These are phyloP conservation scores for Lactarius sanguifluus DNA, from an alignment of 768 basidiomycete species.

Conservation along the genomic window DNA sequence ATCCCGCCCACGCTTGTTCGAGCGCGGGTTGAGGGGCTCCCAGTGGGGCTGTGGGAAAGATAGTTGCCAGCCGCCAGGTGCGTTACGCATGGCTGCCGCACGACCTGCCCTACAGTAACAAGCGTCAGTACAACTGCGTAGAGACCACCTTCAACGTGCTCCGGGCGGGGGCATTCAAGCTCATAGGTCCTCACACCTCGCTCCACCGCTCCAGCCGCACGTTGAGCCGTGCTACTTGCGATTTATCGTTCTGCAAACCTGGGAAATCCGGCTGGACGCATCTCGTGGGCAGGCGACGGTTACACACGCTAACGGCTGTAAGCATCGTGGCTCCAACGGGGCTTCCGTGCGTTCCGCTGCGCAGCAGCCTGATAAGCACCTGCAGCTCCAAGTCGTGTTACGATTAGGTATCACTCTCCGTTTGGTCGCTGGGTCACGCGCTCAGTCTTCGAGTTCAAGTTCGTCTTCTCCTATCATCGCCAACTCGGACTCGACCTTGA, in stretches of 20 bases:
- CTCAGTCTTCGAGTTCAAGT: not conserved
- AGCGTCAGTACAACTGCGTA: not conserved
- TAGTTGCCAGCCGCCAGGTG: not conserved
- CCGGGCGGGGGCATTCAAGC: not conserved
- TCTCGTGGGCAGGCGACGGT: not conserved
- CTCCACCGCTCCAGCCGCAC: not conserved
- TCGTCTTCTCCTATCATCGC: not conserved
- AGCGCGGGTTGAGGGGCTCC: not conserved
- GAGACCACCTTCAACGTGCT: not conserved
- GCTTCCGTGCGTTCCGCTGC: not conserved
- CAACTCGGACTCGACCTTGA: not conserved
- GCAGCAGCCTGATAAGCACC: not conserved
- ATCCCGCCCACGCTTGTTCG: not conserved
- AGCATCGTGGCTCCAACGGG: constrained; percentile 1
- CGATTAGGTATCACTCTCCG: not conserved
- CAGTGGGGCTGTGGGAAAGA: not conserved
- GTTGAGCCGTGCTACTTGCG: not conserved
- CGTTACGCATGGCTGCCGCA: constrained; percentile 1
- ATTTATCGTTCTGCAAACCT: not conserved
- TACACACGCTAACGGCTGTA: not conserved
- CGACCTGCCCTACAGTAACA: not conserved
- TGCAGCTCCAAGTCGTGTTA: not conserved
- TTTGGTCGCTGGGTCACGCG: not conserved
- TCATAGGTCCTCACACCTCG: not conserved
- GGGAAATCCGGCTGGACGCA: not conserved